A percentile compares a stretch with the other conserved stretches of the same genome.
phyloP scores from a whole-genome alignment of 345 rosid genomes.

The Mangifera indica region DNA sequence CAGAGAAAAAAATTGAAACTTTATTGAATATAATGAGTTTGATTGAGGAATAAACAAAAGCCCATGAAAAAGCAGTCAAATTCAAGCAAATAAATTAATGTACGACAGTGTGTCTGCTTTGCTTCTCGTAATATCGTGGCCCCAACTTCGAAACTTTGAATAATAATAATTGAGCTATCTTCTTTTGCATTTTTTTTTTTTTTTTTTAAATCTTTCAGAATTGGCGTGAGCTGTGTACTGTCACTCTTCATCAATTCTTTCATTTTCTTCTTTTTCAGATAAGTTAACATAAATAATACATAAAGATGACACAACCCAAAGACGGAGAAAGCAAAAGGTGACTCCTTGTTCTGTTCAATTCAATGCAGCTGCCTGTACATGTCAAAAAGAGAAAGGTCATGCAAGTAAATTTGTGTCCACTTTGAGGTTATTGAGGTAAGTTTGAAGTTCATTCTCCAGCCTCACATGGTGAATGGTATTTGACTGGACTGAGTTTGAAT shows the following conservation, averaged over 20 bases:
- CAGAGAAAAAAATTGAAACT: no score
- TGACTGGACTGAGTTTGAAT: constrained; percentile 4
- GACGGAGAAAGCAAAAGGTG: not conserved
- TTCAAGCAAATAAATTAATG: not conserved
- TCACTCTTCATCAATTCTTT: not conserved
- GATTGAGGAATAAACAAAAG: not conserved
- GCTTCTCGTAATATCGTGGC: not conserved
- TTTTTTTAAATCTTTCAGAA: not conserved
- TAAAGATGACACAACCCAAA: not conserved
- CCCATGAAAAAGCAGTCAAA: constrained; percentile 7
- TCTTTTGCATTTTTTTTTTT: not conserved
- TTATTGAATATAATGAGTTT: no score
- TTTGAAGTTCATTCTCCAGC: not conserved
- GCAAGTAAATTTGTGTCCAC: not conserved
- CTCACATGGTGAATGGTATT: not conserved
- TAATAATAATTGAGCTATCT: not conserved
- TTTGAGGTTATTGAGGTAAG: not conserved
- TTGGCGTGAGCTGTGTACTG: constrained; percentile 1
- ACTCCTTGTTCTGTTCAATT: not conserved
- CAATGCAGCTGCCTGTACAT: not conserved
- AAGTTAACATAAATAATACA: not conserved
- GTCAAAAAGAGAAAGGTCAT: not conserved
- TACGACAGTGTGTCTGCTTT: not conserved
- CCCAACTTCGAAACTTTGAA: constrained; percentile 15
- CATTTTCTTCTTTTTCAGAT: not conserved